A percentile compares a stretch with the other conserved stretches of the same genome.
Conservation (phyloP, 441 rosid species). For the Manihot esculenta region DNA sequence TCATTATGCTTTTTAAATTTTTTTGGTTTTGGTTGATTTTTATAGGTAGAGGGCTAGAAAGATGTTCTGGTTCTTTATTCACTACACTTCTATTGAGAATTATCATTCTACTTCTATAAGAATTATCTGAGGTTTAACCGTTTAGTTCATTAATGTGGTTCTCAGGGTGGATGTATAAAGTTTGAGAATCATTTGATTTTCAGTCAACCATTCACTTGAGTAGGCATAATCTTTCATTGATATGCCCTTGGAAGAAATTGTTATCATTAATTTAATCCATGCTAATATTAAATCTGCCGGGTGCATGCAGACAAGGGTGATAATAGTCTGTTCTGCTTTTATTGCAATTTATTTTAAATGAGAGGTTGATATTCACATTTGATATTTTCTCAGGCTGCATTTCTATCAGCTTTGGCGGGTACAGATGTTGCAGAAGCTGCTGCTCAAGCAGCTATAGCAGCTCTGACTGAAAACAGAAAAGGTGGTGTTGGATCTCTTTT, state of each 20-base stretch:
- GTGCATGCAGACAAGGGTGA: background rate
- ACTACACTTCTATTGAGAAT: too few species aligned
- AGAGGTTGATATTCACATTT: constrained; percentile 3
- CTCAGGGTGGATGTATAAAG: background rate
- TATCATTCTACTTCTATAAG: background rate
- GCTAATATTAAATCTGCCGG: background rate
- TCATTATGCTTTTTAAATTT: background rate
- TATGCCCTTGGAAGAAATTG: background rate
- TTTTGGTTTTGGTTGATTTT: background rate
- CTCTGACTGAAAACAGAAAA: constrained; percentile 45
- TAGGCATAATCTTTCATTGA: background rate
- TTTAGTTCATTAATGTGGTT: background rate
- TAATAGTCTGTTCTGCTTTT: background rate
- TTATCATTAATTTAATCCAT: background rate
- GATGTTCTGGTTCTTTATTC: too few species aligned
- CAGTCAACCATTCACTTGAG: background rate
- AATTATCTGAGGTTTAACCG: background rate
- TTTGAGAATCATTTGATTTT: background rate
- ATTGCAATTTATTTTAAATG: background rate
- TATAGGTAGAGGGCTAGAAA: background rate
- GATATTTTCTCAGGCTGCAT: constrained; percentile 62
- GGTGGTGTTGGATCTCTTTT: constrained; percentile 29
- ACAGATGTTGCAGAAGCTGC: constrained; percentile 74
- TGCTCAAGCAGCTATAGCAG: constrained; percentile 68
- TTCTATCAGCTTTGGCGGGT: constrained; percentile 88